phyloP scores from a whole-genome alignment of 2,329 filamentous ascomycete genomes.

The Diaporthe nobilis region DNA sequence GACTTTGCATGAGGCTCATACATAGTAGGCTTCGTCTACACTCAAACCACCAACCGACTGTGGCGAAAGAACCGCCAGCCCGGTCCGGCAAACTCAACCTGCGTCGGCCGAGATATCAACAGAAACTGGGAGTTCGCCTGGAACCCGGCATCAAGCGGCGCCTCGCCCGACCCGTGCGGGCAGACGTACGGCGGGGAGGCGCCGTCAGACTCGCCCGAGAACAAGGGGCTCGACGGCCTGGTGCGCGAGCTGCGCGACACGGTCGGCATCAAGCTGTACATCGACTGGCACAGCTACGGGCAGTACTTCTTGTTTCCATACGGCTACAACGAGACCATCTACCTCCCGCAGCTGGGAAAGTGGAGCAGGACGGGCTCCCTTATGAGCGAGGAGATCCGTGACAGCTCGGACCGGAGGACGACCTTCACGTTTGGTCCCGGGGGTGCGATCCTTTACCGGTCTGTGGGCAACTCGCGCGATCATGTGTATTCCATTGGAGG shows the following conservation, averaged over 20 bases:
- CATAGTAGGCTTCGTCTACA: constrained; percentile 68
- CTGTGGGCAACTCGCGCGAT: constrained; percentile 62
- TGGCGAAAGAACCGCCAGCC: constrained; percentile 73
- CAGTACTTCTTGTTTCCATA: constrained; percentile 69
- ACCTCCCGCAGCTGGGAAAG: constrained; percentile 61
- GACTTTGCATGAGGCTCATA: not conserved
- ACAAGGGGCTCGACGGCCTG: constrained; percentile 61
- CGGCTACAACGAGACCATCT: constrained; percentile 69
- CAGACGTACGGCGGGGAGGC: constrained; percentile 63
- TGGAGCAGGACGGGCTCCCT: constrained; percentile 65
- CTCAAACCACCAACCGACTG: constrained; percentile 67
- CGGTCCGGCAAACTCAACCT: constrained; percentile 50
- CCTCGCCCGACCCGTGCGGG: constrained; percentile 65
- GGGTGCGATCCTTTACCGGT: constrained; percentile 59
- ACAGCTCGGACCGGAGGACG: constrained; percentile 60
- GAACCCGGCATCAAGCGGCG: constrained; percentile 57
- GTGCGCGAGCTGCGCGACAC: constrained; percentile 47
- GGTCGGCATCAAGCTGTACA: constrained; percentile 56
- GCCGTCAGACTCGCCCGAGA: constrained; percentile 61
- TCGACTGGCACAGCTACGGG: constrained; percentile 59
- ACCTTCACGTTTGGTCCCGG: constrained; percentile 59
- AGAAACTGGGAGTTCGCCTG: constrained; percentile 61
- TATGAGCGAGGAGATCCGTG: constrained; percentile 61
- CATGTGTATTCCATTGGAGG: constrained; percentile 59
- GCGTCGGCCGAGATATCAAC: constrained; percentile 66